A percentile compares a stretch with the other conserved stretches of the same genome.
Evolutionary conservation across 2,329 filamentous ascomycete species (phyloP).

Genomic region (Paracoccidioides brasiliensis): DNA sequence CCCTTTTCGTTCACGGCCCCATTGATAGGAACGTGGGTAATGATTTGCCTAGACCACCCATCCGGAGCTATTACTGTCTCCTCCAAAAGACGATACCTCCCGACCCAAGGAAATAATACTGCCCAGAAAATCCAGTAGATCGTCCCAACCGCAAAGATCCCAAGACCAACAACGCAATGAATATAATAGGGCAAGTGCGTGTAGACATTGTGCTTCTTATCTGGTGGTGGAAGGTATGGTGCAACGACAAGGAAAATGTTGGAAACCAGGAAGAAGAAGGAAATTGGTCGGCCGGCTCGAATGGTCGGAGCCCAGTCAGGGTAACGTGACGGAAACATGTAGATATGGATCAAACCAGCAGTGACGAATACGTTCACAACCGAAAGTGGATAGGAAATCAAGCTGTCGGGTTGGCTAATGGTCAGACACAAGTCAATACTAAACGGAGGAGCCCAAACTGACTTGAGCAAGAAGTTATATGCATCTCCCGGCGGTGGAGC

Average conservation of each 20-base stretch:
- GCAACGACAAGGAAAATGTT: constrained; percentile 42
- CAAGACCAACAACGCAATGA: constrained; percentile 41
- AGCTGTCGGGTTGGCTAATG: constrained; percentile 11
- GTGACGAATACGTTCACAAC: constrained; percentile 41
- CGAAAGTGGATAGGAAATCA: constrained; percentile 30
- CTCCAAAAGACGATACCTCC: constrained; percentile 41
- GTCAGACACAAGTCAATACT: not conserved
- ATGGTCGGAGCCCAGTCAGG: constrained; percentile 39
- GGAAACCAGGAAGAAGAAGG: constrained; percentile 40
- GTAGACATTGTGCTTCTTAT: constrained; percentile 38
- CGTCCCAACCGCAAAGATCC: constrained; percentile 37
- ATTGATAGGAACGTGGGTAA: constrained; percentile 31
- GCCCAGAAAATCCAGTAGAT: constrained; percentile 42
- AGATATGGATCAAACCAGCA: constrained; percentile 37
- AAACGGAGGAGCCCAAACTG: constrained; percentile 9
- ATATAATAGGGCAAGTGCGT: constrained; percentile 40
- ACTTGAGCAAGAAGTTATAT: constrained; percentile 48
- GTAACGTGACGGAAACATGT: constrained; percentile 25
- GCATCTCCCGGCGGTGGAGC: constrained; percentile 55
- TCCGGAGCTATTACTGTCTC: constrained; percentile 45
- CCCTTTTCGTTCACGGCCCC: not conserved
- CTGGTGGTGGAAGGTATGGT: constrained; percentile 38
- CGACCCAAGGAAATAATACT: constrained; percentile 32
- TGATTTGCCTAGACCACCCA: constrained; percentile 49
- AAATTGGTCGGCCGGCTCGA: constrained; percentile 38